Evolutionary conservation across 2,329 filamentous ascomycete species (phyloP).

Genomic region (Plectosphaerella sp.): DNA sequence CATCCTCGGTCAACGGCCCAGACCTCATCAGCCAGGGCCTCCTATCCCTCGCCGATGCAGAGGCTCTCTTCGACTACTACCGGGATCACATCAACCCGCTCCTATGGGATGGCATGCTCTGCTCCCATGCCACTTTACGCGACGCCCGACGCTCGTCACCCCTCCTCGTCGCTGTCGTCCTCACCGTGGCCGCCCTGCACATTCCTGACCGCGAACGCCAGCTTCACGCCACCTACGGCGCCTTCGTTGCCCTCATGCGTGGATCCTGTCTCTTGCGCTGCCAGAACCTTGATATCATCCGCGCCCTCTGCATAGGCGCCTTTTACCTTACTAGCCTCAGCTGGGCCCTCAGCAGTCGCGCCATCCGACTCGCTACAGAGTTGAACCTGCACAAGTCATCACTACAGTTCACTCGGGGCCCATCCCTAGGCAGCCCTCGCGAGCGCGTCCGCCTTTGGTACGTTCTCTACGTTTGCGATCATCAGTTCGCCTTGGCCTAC

Average conservation of each 20-base stretch:
- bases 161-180: conserved; percentile 51
- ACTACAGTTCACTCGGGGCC: conserved; percentile 37
- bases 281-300: conserved; percentile 53
- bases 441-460: conserved; percentile 59
- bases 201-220: conserved; percentile 46
- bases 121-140: conserved; percentile 41
- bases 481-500: conserved; percentile 25
- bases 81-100: conserved; percentile 33
- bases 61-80: conserved; percentile 38
- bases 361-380: conserved; percentile 51
- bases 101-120: conserved; percentile 46
- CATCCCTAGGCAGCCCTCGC: conserved; percentile 33
- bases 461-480: conserved; percentile 26
- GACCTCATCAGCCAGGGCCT: conserved; percentile 45
- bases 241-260: conserved; percentile 52
- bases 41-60: conserved; percentile 38
- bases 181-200: conserved; percentile 56
- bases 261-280: conserved; percentile 54
- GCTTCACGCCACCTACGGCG: conserved; percentile 41
- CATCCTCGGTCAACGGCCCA: conserved; percentile 12
- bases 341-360: conserved; percentile 56
- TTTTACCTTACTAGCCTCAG: conserved; percentile 60
- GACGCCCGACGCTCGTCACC: conserved; percentile 51
- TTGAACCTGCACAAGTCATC: conserved; percentile 51
- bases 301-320: conserved; percentile 56